Evolutionary conservation across 345 rosid genomes (phyloP), one percentile per base, ranked within the genome.

Genomic region (Carallia brachiata): DNA sequence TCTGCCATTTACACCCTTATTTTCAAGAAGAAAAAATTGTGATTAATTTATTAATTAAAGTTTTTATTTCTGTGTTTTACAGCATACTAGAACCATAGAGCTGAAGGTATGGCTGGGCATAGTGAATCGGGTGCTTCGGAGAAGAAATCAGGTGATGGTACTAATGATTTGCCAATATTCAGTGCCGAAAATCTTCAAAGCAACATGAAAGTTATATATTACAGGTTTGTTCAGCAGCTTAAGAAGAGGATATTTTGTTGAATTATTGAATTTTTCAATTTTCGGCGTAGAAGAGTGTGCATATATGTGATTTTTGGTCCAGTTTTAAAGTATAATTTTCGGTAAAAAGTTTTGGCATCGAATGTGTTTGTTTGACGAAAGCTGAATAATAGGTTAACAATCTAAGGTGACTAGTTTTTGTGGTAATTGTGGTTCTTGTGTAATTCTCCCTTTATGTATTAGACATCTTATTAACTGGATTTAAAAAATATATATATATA

Each of bases 141-240:
- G 73, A 89, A 84, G 87, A 88, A 84, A 77, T 81, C 90, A 19
- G 84, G 80, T 59, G 96, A 88, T 6, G 74, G 70, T 27, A 60
- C 79, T 56, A 80, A 70, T 77, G 96, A 92, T 64, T 71, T 92
- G 58, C 91, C 85, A 23, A 89, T 80, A 59, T 88, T 85, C 70
- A 90, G 75, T 52, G 87, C 79, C 2, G 99, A 95, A 85, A 88
- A 95, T 84, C 61, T 92, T 72, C 99, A 89, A 74, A 92, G 82
- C 78, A 95, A 95, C 85, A 82, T 88, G 94, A 95, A 92, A 88
- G 80, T 90, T 32, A 81, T 92, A 54, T 94, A 90, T 67, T 92
- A 92, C 94, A 89, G 99, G 98, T 92, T 62, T 57, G 77, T 75
- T 77, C 56, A 31, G 3, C 10, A 27, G 36, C 30, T 37, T 18